Percentiles rank a stretch among this genome's conserved stretches.
phyloP scores from a whole-genome alignment of 164 flowering plant species.

The Litsea cubeba region DNA sequence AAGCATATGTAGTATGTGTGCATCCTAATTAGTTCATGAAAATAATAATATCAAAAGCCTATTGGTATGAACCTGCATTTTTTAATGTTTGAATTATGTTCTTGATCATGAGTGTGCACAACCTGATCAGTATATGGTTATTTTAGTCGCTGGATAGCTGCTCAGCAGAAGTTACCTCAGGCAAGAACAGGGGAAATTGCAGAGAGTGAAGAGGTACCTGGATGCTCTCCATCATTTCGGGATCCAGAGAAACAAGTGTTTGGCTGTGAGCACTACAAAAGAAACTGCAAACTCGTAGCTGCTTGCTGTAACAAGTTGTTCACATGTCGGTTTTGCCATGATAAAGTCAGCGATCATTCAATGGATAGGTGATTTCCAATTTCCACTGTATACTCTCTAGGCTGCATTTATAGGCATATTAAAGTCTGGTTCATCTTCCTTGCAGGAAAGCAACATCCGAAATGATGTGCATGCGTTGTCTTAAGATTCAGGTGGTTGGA shows the following conservation, averaged over 20 bases:
- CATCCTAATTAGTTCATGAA: no score
- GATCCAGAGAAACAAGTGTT: conserved; percentile 64
- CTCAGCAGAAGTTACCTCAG: conserved; percentile 80
- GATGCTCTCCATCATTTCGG: conserved; percentile 72
- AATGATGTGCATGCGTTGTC: conserved; percentile 96
- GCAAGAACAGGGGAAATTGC: conserved; percentile 41
- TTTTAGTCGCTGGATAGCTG: conserved; percentile 89
- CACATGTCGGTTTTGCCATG: conserved; percentile 92
- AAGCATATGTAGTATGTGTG: no score
- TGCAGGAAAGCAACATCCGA: conserved; percentile 79
- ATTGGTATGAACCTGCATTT: background rate
- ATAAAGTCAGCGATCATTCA: conserved; percentile 86
- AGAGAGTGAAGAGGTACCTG: conserved; percentile 43
- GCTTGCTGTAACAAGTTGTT: conserved; percentile 85
- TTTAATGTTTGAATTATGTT: background rate
- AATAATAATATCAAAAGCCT: no score
- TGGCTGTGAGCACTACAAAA: conserved; percentile 96
- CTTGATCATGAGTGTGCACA: conserved; percentile 2
- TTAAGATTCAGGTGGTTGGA: conserved; percentile 79
- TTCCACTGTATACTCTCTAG: background rate
- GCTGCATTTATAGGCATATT: background rate
- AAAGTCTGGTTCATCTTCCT: background rate
- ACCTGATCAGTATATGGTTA: conserved; percentile 11
- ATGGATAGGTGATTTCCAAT: conserved; percentile 70
- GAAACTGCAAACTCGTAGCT: conserved; percentile 91